Evolutionary conservation across 2,329 filamentous ascomycete species (phyloP), one percentile per base, ranked within the genome.

Genomic region (Phialophora macrospora): DNA sequence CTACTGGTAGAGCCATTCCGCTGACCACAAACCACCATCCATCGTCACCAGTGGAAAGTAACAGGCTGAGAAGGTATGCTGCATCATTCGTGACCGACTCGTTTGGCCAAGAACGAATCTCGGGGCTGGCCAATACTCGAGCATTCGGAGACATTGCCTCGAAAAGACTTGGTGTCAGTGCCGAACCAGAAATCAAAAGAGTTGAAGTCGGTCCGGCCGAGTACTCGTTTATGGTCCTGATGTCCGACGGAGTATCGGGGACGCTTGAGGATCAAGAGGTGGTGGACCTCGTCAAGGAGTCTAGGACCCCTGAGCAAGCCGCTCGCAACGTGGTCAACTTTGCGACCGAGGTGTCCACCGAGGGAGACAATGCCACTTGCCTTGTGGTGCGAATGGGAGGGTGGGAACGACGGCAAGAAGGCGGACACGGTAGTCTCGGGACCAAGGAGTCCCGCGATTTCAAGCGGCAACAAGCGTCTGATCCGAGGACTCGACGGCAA

Each of bases 51-150:
- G 83, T 88, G 62, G 95, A 99, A 81, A 89, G 90, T 9, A 88
- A 87, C 49, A 87, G 95, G 7, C 84, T 99, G 26, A 90, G 93
- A 52, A 89, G 93, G 56, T 98, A 93, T 75, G 91, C 93, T 1
- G 87, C 90, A 32, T 89, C 90, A 2, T 94, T 98, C 75, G 90
- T 97, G 20, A 95, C 94, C 0, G 95, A 99, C 79, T 96, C 92
- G 38, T 99, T 99, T 77, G 95, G 95, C 74, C 95, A 99, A 79
- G 93, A 98, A 79, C 92, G 95, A 72, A 95, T 99, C 77, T 89
- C 89, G 14, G 94, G 95, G 0, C 84, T 99, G 0, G 95, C 95
- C 72, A 99, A 99, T 79, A 96, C 92, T 34, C 90, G 95, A 32
- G 86, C 95, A 3, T 98, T 99, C 75, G 95, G 95, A 28, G 95